A percentile compares a stretch with the other conserved stretches of the same genome.
phyloP scores from a whole-genome alignment of 495 filamentous ascomycete species.

The Neurospora sublineolata region DNA sequence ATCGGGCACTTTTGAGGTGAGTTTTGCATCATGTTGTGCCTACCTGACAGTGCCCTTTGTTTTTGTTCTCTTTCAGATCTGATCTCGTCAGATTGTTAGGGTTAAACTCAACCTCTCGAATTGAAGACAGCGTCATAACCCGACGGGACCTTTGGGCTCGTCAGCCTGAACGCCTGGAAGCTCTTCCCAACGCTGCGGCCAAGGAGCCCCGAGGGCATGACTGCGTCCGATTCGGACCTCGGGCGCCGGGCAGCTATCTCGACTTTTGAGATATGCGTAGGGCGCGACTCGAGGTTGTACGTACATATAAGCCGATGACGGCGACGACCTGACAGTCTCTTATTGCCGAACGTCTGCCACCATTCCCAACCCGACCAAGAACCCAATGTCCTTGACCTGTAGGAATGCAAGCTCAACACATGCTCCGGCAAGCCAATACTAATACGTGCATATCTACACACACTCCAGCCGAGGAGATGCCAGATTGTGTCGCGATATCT shows the following conservation, averaged over 20 bases:
- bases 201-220: neutral
- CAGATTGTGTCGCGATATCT: neutral
- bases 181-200: neutral
- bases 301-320: neutral
- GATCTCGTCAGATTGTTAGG: neutral
- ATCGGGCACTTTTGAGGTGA: neutral
- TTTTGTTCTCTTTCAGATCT: neutral
- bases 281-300: neutral
- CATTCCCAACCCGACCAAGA: neutral
- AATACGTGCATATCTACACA: neutral
- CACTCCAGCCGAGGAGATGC: neutral
- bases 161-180: neutral
- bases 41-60: neutral
- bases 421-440: neutral
- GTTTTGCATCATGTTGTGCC: neutral
- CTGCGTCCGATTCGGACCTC: neutral
- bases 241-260: neutral
- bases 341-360: neutral
- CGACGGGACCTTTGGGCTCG: neutral
- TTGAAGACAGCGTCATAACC: neutral
- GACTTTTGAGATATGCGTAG: neutral
- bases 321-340: neutral
- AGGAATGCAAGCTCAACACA: neutral
- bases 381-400: neutral
- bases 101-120: neutral